Evolutionary conservation across 1,139 yeast genomes (phyloP).

Genomic region (Nakaseomyces bracarensis): DNA sequence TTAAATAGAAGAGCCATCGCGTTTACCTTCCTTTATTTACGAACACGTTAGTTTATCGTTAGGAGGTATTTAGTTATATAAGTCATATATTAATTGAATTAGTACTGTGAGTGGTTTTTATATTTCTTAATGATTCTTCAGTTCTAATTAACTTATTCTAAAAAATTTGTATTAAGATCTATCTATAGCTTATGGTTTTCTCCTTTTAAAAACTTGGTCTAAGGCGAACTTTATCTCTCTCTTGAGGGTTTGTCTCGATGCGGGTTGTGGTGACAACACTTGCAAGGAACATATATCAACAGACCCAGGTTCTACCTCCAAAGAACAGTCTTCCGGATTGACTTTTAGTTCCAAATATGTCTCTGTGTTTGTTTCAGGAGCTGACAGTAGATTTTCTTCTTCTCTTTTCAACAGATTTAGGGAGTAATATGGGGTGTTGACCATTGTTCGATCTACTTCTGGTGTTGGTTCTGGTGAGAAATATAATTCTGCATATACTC

Average conservation of each 20-base stretch:
- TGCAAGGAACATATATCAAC: slow-evolving; percentile 60
- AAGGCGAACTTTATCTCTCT: neutral
- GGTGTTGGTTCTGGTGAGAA: slow-evolving; percentile 96
- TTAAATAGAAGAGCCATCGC: too few relatives aligned
- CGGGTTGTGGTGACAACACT: neutral
- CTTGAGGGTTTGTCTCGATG: neutral
- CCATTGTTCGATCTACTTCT: slow-evolving; percentile 9
- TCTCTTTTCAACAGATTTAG: slow-evolving; percentile 67
- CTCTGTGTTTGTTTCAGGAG: slow-evolving; percentile 18
- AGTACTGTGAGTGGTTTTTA: neutral
- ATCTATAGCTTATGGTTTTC: neutral
- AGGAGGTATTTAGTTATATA: too few relatives aligned
- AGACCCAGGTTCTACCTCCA: slow-evolving; percentile 76
- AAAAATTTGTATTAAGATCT: too few relatives aligned
- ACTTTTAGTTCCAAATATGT: slow-evolving; percentile 57
- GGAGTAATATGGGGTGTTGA: slow-evolving; percentile 76
- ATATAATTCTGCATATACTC: slow-evolving; percentile 86
- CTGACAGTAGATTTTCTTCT: slow-evolving; percentile 60
- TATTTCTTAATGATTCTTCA: too few relatives aligned
- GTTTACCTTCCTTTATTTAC: neutral
- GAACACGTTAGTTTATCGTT: neutral
- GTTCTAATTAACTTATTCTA: too few relatives aligned
- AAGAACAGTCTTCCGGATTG: slow-evolving; percentile 67
- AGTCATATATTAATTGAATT: neutral
- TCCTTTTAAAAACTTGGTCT: neutral